Evolutionary conservation across 345 rosid species (phyloP), one percentile per base, ranked within the genome.

Genomic region (Litchi chinensis): DNA sequence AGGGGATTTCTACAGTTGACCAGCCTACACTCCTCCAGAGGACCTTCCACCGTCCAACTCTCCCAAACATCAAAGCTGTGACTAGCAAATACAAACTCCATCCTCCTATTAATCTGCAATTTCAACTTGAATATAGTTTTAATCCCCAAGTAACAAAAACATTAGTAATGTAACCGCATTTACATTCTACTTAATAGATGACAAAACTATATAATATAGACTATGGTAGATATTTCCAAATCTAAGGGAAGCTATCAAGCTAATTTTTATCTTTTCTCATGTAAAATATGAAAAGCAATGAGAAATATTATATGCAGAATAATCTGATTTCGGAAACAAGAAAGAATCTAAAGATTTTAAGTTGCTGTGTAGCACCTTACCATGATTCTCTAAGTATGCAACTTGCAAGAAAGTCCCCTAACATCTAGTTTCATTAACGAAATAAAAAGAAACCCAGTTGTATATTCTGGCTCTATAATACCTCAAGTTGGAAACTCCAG

Each of bases 1-100:
- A 85, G 78, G 62, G 97, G 84, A 81, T 93, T 96, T 82, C 98
- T 86, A 82, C 98, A 88, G 86, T 94, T 97, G 19, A 93, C 92
- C 75, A 97, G 92, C 86, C 92, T 87, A 75, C 98, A 97, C 64
- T 93, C 93, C 68, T 92, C 98, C 73, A 94, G 76, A 74, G 96
- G 82, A 84, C 98, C 99, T 87, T 94, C 98, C 81, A 94, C 37
- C 68, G 77, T 90, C 99, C 99, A 97, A 90, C 95, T 92, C 89
- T 97, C 99, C 98, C 99, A 97, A 59, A 94, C 96, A 84, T 97
- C 99, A 85, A 94, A 97, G 87, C 98, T 93, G 76, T 97, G 96
- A 86, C 99, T 94, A 15, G 98, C 98, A 83, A 97, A 97, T 70
- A 97, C 98, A 79, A 93, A 97, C 85, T 97, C 98, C 94, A 85